Base-by-base conservation (phyloP, 2,329 filamentous ascomycete species). In the Claviceps purpurea region DNA sequence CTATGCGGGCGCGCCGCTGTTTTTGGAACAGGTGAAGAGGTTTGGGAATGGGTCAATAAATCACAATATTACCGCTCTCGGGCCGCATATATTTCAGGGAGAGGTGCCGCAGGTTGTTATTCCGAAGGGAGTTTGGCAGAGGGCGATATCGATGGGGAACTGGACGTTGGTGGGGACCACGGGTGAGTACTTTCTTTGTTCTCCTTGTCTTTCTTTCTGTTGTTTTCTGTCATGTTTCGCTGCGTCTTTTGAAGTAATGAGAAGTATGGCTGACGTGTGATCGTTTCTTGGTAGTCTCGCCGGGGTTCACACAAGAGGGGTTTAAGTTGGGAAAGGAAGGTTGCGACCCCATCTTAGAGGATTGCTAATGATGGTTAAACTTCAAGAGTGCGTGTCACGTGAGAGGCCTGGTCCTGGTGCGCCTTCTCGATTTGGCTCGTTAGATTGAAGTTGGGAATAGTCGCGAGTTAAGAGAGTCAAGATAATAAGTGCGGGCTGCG, bases 1-100 rank as follows among this genome's bases (percentile, higher is more conserved):
- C 62, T 77, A 77, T 50, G 75, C 72, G 6, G 75, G 75, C 7
- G 73, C 75, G 4, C 74, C 74, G 1, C 60, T 78, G 44, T 65
- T 61, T 5, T 59, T 77, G 7, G 71, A 67, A 2, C 61, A 76
- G 1, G 73, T 73, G 1, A 58, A 52, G 18, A 61, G 26, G 7
- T 30, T 8, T 8, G 26, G 7, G 26, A 10, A 30, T 30, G 26
- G 7, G 2, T 3, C 26, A 3, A 3, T 8, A 7, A 30, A 30
- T 8, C 8, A 8, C 26, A 77, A 44, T 65, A 77, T 50, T 72
- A 72, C 2, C 11, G 2, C 67, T 22, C 63, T 76, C 6, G 74
- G 73, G 0, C 64, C 64, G 16, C 65, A 74, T 42, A 51, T 76
- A 10, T 70, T 73, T 53, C 40, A 53, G 0, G 62, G 62, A 2